Percentiles rank a stretch among this genome's conserved stretches.
phyloP scores from a whole-genome alignment of 106 monocot species.

The Alisma plantagoaquatica region DNA sequence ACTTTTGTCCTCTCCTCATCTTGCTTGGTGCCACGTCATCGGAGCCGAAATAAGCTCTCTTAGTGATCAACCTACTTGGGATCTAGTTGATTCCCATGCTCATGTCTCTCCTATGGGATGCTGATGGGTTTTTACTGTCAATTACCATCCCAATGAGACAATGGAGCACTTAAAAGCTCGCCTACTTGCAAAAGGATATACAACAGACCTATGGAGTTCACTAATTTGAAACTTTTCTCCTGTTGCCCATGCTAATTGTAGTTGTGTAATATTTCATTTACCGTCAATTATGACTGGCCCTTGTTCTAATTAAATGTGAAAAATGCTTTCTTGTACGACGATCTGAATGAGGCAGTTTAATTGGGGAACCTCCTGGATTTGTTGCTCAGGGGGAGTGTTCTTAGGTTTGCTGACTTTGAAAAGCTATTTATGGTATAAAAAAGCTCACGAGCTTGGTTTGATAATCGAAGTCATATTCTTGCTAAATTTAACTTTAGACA shows the following conservation, averaged over 20 bases:
- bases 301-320: background rate
- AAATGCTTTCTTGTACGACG: background rate
- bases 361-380: background rate
- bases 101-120: background rate
- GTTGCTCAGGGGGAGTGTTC: background rate
- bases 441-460: background rate
- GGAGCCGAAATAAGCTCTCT: too few relatives aligned
- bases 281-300: background rate
- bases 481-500: too few relatives aligned
- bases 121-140: background rate
- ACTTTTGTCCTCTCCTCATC: too few relatives aligned
- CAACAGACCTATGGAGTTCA: background rate
- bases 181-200: background rate
- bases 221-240: background rate
- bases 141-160: background rate
- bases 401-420: background rate
- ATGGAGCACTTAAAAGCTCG: background rate
- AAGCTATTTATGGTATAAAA: background rate
- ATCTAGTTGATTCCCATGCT: background rate
- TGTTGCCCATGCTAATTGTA: too few relatives aligned
- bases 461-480: too few relatives aligned
- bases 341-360: background rate
- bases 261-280: background rate
- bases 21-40: too few relatives aligned
- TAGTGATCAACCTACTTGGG: background rate